These are phyloP conservation scores for Pythium dissimile DNA, from an alignment of 352 stramenopile genomes.

Conservation along the genomic window DNA sequence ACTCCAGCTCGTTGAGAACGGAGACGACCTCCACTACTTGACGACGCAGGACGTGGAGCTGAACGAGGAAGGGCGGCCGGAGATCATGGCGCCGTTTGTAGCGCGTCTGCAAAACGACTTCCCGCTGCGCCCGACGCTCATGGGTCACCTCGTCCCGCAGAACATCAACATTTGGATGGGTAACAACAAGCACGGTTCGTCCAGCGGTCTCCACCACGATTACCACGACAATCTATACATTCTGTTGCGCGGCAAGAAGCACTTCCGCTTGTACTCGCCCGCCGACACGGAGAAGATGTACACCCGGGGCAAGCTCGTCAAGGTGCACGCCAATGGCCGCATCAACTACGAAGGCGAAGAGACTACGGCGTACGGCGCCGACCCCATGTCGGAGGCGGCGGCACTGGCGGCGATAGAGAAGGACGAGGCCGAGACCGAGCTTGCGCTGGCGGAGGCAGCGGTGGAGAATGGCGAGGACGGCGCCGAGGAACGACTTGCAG, in stretches of 20 bases:
- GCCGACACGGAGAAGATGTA: constrained; percentile 90
- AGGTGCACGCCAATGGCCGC: constrained; percentile 93
- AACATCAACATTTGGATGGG: constrained; percentile 98
- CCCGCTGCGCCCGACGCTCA: constrained; percentile 80
- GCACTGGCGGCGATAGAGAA: constrained; percentile 62
- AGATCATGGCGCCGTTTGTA: constrained; percentile 86
- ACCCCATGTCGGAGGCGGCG: constrained; percentile 50
- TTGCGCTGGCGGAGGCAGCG: constrained; percentile 53
- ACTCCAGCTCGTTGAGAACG: constrained; percentile 57
- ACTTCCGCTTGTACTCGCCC: constrained; percentile 93
- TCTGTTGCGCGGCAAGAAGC: constrained; percentile 91
- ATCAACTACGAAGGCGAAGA: constrained; percentile 94
- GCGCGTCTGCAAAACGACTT: constrained; percentile 71
- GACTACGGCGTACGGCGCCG: constrained; percentile 76
- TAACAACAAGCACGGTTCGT: constrained; percentile 76
- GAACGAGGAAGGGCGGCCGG: constrained; percentile 68
- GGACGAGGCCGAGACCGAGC: constrained; percentile 54
- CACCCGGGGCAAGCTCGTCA: constrained; percentile 71
- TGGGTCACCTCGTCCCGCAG: constrained; percentile 88
- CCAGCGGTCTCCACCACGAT: constrained; percentile 96
- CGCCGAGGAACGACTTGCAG: constrained; percentile 44
- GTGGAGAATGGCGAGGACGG: constrained; percentile 41
- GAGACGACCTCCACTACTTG: constrained; percentile 84
- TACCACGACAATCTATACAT: constrained; percentile 99
- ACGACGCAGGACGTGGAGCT: constrained; percentile 89